Evolutionary conservation across 2,329 filamentous ascomycete genomes (phyloP).

Genomic region (Penicillium vulpinum): DNA sequence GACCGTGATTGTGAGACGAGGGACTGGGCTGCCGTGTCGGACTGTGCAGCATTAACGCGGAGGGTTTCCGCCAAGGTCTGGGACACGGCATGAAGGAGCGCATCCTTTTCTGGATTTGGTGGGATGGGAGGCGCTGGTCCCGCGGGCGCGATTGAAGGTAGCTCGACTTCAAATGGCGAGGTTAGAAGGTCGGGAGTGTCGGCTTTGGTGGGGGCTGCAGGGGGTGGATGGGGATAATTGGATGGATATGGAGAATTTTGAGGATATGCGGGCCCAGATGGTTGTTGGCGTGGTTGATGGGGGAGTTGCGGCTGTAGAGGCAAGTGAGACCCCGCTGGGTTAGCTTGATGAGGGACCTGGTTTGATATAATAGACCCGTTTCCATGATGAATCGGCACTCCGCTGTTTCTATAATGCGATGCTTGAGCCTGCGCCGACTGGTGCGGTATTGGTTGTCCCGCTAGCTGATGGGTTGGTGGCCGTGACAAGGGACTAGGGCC

Average conservation of each 20-base stretch:
- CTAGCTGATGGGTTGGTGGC: constrained; percentile 1
- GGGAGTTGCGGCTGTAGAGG: constrained; percentile 23
- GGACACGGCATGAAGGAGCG: constrained; percentile 74
- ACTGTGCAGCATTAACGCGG: constrained; percentile 68
- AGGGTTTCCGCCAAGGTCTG: constrained; percentile 68
- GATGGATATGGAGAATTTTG: constrained; percentile 29
- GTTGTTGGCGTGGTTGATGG: constrained; percentile 28
- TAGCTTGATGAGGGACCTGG: not conserved
- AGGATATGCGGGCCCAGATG: constrained; percentile 30
- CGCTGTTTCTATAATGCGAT: constrained; percentile 4
- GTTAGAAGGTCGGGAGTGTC: constrained; percentile 60
- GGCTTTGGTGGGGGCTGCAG: constrained; percentile 29
- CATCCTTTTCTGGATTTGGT: constrained; percentile 93
- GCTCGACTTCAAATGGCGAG: constrained; percentile 61
- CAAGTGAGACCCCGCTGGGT: constrained; percentile 6
- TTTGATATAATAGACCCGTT: not conserved
- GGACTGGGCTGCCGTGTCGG: constrained; percentile 70
- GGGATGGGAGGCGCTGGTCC: constrained; percentile 78
- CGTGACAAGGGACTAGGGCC: constrained; percentile 1
- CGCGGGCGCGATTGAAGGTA: constrained; percentile 48
- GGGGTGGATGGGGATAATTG: constrained; percentile 25
- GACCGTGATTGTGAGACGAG: constrained; percentile 77
- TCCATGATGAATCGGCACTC: not conserved
- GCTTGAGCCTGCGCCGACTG: not conserved
- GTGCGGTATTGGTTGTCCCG: constrained; percentile 8